These are phyloP conservation scores for Solanum chiquidenum DNA, from an alignment of 257 asterid genomes.

Conservation along the genomic window DNA sequence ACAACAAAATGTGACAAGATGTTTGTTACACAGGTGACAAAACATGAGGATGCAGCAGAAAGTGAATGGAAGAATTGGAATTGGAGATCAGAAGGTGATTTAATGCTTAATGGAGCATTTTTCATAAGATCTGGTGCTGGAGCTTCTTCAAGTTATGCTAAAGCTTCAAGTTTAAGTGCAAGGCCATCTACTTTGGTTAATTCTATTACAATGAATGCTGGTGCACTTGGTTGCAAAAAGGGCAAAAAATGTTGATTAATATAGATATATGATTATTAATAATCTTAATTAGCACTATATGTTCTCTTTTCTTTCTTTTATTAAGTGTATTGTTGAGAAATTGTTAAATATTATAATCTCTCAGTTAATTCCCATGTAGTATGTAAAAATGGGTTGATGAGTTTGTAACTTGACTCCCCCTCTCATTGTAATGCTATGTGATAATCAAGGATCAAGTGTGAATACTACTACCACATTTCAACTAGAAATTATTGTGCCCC, in stretches of 20 bases:
- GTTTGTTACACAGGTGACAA: slow-evolving; percentile 39
- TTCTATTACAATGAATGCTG: slow-evolving; percentile 50
- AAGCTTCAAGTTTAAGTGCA: slow-evolving; percentile 88
- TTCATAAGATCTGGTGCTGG: slow-evolving; percentile 70
- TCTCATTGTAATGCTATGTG: neutral
- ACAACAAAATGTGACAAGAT: neutral
- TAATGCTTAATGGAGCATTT: slow-evolving; percentile 81
- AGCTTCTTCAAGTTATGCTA: slow-evolving; percentile 73
- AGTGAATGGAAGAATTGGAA: slow-evolving; percentile 72
- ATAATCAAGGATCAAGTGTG: neutral
- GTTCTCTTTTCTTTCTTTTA: neutral
- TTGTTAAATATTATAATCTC: neutral
- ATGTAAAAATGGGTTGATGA: neutral
- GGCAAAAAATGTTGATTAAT: slow-evolving; percentile 40
- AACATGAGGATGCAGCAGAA: slow-evolving; percentile 61
- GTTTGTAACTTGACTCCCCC: neutral
- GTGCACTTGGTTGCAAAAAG: slow-evolving; percentile 54
- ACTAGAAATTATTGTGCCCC: neutral
- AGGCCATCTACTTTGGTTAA: slow-evolving; percentile 60
- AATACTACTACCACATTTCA: neutral
- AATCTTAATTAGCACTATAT: neutral
- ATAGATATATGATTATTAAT: neutral
- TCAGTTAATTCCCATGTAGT: neutral
- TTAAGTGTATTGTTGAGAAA: neutral
- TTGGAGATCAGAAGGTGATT: slow-evolving; percentile 82